Evolutionary conservation across 352 stramenopile species (phyloP), one percentile per base, ranked within the genome.

Genomic region (Phytophthora rubi): DNA sequence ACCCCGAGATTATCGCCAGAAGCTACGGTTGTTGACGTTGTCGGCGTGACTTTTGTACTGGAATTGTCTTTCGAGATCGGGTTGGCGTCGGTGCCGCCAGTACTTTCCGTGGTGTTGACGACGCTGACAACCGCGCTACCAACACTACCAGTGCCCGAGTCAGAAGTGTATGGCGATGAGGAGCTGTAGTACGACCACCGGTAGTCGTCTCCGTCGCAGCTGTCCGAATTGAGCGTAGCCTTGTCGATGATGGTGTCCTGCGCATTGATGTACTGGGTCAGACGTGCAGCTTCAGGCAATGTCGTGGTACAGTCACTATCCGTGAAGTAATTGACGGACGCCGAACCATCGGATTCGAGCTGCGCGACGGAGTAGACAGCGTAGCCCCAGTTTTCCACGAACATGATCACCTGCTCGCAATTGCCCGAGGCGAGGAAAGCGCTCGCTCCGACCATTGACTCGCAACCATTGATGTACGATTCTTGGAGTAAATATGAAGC

Each of bases 391-490:
- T 21, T 26, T 32, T 21, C 2, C 32, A 59, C 32, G 5, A 13
- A 28, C 37, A 48, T 52, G 26, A 62, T 62, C 30, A 52, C 55
- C 42, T 62, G 18, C 28, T 62, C 55, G 26, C 55, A 63, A 4
- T 54, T 33, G 13, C 42, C 45, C 3, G 57, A 63, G 8, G 45
- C 57, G n/a, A 55, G 57, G 10, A 55, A 63, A 15, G 57, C 57
- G 0, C 28, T 18, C 3, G 44, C 57, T 13, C 55, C 55, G 6
- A 45, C 12, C 12, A 4, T 42, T 21, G 35, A 21, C 6, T 48
- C 35, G 10, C 53, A 62, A 26, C 52, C 26, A 53, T 15, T 26
- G 39, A 13, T 28, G 26, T 42, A 53, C 15, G 55, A 21, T 26
- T 62, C 55, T 37, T 62, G 37, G 23, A 62, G 21, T 4, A 62